These are phyloP conservation scores for Amborella trichopoda DNA, from an alignment of 164 flowering plant species.

Conservation along the genomic window DNA sequence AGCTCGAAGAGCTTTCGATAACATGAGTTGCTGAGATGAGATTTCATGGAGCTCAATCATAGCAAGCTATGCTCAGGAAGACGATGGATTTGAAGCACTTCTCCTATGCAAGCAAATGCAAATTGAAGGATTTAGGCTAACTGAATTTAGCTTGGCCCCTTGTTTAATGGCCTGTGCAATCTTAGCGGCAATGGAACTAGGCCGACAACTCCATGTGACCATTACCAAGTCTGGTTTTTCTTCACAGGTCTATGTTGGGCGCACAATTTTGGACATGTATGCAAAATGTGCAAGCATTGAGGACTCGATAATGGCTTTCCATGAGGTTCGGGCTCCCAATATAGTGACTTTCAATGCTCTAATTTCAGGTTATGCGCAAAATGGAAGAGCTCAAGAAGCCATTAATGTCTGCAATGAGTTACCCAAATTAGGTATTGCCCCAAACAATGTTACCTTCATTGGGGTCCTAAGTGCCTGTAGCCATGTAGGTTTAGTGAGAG, in stretches of 20 bases:
- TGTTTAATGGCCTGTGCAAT: slow-evolving; percentile 13
- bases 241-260: slow-evolving; percentile 10
- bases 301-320: slow-evolving; percentile 13
- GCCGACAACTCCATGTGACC: slow-evolving; percentile 17
- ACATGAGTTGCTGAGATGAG: slow-evolving; percentile 9
- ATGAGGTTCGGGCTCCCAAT: slow-evolving; percentile 8
- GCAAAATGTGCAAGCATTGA: slow-evolving; percentile 19
- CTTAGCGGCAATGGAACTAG: slow-evolving; percentile 13
- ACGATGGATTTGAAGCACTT: slow-evolving; percentile 16
- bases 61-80: slow-evolving; percentile 14
- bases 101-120: slow-evolving; percentile 18
- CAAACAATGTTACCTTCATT: slow-evolving; percentile 17
- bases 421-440: slow-evolving; percentile 10
- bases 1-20: slow-evolving; percentile 10
- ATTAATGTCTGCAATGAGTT: slow-evolving; percentile 10
- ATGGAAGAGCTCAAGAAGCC: slow-evolving; percentile 14
- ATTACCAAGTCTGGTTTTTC: slow-evolving; percentile 13
- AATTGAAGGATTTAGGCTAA: slow-evolving; percentile 7
- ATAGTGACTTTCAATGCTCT: slow-evolving; percentile 15
- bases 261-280: slow-evolving; percentile 19
- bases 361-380: slow-evolving; percentile 16
- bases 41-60: slow-evolving; percentile 21
- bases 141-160: slow-evolving; percentile 11
- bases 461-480: slow-evolving; percentile 19
- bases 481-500: slow-evolving; percentile 17